These are phyloP conservation scores for Penicillium frequentans DNA, from an alignment of 2,329 filamentous ascomycete genomes.

Conservation along the genomic window DNA sequence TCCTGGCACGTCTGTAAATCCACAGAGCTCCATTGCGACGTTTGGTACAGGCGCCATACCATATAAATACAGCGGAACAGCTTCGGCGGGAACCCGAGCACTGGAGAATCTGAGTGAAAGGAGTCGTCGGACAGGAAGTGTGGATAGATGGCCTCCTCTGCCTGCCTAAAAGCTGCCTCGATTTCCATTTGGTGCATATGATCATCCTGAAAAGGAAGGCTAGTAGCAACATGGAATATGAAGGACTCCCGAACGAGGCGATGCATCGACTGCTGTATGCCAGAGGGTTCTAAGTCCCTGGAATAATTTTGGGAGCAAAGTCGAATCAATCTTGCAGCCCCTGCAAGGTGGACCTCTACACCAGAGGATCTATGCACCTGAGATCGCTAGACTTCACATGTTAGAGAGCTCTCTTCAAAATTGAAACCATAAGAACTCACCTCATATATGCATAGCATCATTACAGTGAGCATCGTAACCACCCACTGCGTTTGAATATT, in stretches of 20 bases:
- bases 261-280: constrained; percentile 7
- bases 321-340: constrained; percentile 22
- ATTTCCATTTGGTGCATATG: constrained; percentile 4
- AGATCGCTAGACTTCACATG: constrained; percentile 11
- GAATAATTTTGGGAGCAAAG: background rate
- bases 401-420: background rate
- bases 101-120: constrained; percentile 14
- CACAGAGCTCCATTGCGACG: background rate
- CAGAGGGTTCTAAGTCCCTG: background rate
- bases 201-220: constrained; percentile 23
- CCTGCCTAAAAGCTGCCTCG: constrained; percentile 6
- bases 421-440: background rate
- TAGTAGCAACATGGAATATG: constrained; percentile 28
- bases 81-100: constrained; percentile 21
- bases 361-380: constrained; percentile 16
- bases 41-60: constrained; percentile 9
- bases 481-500: background rate
- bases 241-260: constrained; percentile 25
- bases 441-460: constrained; percentile 28
- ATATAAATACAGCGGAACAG: constrained; percentile 21
- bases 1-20: background rate
- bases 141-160: constrained; percentile 6
- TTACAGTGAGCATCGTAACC: constrained; percentile 15
- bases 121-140: constrained; percentile 1
- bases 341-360: constrained; percentile 22